Evolutionary conservation across 2,329 filamentous ascomycete species (phyloP), one percentile per base, ranked within the genome.

Genomic region (Xylogone sp.): DNA sequence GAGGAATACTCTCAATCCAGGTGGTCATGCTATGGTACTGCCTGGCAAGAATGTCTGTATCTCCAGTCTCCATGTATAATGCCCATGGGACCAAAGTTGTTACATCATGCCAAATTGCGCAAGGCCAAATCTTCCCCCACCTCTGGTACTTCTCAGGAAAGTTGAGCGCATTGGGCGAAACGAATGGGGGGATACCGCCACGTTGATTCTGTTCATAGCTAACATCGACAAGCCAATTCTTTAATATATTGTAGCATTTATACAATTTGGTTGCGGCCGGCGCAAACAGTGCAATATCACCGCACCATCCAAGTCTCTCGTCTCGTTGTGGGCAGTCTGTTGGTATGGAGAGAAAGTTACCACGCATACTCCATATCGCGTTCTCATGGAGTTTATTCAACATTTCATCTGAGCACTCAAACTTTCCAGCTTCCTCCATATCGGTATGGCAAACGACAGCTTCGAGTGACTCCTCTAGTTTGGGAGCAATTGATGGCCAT

Each of bases 271-370:
- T n/a, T 0, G 74, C 71, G 0, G 73, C 71, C 0, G 71, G 69
- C 1, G 64, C 65, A 54, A 78, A 78, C 2, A 73, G 66, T 44
- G 75, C 68, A 12, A 73, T 69, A 56, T 75, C 72, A 2, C 75
- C 75, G 2, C 72, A 76, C 75, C 75, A 77, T 0, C 75, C 75
- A 1, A 77, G 54, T 1, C 75, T 65, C 55, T 77, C 74, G 49
- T 78, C 75, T 12, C 75, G 64, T 50, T 77, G 74, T 0, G 74
- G 74, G 56, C 74, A 77, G 56, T 78, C 74, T 0, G 73, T 77
- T 2, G 72, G 73, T 5, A 76, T 64, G 7, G 65, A 65, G 1
- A 76, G 51, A 51, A 77, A 76, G 48, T 77, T 77, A 2, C 73
- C 71, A 29, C 68, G 65, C 71, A 76, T 75, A 16, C 68, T 67